Base-by-base conservation (phyloP, 768 basidiomycete species). In the Boletus fagicola region DNA sequence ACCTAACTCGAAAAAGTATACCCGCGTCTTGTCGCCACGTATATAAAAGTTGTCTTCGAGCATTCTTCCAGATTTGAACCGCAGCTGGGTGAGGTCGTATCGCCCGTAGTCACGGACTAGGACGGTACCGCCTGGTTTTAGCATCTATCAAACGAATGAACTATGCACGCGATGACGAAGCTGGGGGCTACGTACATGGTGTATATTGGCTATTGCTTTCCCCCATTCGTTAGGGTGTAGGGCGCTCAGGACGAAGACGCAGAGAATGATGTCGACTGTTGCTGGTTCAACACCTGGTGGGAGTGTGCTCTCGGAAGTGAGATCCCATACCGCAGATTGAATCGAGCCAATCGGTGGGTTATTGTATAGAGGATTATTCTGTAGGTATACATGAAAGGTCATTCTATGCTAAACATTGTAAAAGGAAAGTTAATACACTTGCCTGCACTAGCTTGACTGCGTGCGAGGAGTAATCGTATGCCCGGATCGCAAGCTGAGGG, bases 1-100 rank as follows among this genome's bases (percentile, higher is more conserved):
- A 92, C 94, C 91, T 12, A 91, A 71, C 58, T 92, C 89, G 62
- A 99, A 99, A 72, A 98, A 99, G 73, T 98, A 98, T 0, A 99
- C 97, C 39, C 97, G 80, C 0, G 97, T 98, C 66, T 93, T 95
- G 75, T 99, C 97, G 0, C 97, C 97, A 38, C 97, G 83, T 51
- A 97, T 89, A 67, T 99, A 99, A 62, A 99, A 87, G 69, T 97
- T 95, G 47, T 95, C 93, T 43, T 93, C 90, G 12, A 98, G 82
- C 54, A 98, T 80, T 12, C 97, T 81, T 2, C 88, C 86, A 7
- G 80, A 80, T 72, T 93, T 97, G 79, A 99, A 97, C 11, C 97
- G 82, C 45, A 99, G 77, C 71, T 98, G 96, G 1, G 97, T 92
- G 45, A 99, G 83, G 68, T 99, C 96, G 67, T 98, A 81, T 26